Evolutionary conservation across 169 alveolate genomes (phyloP).

Genomic region (Amoebophrya sp.): DNA sequence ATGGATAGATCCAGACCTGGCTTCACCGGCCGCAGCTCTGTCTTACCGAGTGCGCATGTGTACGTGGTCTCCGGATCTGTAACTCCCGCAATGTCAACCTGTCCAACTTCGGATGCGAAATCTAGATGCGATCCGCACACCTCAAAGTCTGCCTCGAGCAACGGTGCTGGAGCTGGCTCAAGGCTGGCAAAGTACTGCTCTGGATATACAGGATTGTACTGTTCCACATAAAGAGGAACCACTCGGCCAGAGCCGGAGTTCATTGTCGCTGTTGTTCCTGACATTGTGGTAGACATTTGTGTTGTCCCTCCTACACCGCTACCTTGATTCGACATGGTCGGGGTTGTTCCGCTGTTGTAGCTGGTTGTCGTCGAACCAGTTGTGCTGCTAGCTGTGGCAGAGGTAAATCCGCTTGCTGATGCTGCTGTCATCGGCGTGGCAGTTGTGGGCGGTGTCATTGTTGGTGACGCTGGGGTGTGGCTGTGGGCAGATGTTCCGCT

Average conservation of each 20-base stretch:
- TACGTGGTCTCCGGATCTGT: not conserved
- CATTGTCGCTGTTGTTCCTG: no score
- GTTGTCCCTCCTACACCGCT: no score
- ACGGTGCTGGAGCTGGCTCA: not conserved
- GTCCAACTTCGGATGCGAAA: not conserved
- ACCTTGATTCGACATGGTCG: no score
- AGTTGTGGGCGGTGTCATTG: not conserved
- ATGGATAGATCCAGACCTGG: not conserved
- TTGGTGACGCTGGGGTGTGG: not conserved
- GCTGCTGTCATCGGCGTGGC: not conserved
- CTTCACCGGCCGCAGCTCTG: not conserved
- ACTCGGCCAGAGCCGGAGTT: no score
- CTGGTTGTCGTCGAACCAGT: no score
- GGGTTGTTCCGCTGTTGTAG: no score
- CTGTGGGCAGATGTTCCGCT: not conserved
- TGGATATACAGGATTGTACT: not conserved
- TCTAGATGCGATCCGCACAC: not conserved
- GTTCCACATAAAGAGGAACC: no score
- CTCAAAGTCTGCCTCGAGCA: not conserved
- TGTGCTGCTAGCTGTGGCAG: no score
- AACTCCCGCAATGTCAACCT: not conserved
- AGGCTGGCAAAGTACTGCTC: not conserved
- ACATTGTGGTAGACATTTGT: no score
- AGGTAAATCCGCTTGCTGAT: no score
- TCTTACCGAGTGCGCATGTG: not conserved